phyloP scores from a whole-genome alignment of 1,139 yeast genomes.

The Sugiyamaella sp. region DNA sequence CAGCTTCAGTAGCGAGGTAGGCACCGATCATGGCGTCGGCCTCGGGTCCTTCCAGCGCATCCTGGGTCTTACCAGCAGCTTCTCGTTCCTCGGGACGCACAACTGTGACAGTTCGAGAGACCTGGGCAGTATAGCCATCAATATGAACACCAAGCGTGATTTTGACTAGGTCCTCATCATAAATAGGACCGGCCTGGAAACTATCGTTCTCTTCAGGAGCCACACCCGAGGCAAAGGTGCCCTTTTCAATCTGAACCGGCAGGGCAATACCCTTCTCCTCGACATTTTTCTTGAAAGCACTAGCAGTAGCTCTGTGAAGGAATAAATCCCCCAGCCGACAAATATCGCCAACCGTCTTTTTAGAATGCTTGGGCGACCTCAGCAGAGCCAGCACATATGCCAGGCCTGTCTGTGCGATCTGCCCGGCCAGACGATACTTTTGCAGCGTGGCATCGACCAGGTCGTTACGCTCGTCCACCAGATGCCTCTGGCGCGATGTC shows the following conservation, averaged over 20 bases:
- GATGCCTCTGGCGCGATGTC: constrained; percentile 54
- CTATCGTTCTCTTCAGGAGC: constrained; percentile 83
- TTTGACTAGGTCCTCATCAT: constrained; percentile 83
- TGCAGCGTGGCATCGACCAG: constrained; percentile 64
- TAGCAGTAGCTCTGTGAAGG: constrained; percentile 44
- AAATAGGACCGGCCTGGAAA: constrained; percentile 47
- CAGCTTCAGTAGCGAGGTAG: constrained; percentile 84
- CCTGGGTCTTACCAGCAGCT: constrained; percentile 36
- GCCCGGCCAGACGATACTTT: constrained; percentile 89
- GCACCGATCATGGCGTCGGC: constrained; percentile 93
- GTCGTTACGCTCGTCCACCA: constrained; percentile 73
- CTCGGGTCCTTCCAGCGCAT: constrained; percentile 72
- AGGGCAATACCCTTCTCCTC: constrained; percentile 78
- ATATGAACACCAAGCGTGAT: constrained; percentile 85
- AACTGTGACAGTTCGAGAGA: constrained; percentile 76
- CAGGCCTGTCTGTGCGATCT: constrained; percentile 85
- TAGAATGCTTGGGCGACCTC: constrained; percentile 49
- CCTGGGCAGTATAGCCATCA: constrained; percentile 90
- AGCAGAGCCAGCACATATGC: constrained; percentile 66
- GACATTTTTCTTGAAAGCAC: constrained; percentile 36
- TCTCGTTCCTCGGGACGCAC: constrained; percentile 55
- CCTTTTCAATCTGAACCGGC: constrained; percentile 88
- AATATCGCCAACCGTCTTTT: constrained; percentile 65
- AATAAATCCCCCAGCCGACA: constrained; percentile 82
- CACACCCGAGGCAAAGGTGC: constrained; percentile 75